These are phyloP conservation scores for Moricandia arvensis DNA, from an alignment of 345 rosid species.

Conservation along the genomic window DNA sequence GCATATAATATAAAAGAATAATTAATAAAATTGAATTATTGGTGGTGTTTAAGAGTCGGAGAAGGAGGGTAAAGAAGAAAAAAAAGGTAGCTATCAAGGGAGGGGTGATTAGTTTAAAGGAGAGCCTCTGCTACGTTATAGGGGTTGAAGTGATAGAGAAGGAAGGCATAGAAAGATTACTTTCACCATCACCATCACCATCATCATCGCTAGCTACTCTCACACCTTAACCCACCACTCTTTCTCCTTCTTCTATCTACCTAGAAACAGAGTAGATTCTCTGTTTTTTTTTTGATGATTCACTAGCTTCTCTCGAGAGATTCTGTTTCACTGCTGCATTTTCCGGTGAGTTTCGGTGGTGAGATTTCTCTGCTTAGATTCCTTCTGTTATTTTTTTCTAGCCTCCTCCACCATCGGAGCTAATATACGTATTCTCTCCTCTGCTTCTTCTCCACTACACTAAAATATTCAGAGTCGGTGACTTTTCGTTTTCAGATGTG, in stretches of 20 bases:
- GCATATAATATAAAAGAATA: no score
- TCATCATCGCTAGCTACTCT: slow-evolving; percentile 36
- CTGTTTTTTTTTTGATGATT: slow-evolving; percentile 1
- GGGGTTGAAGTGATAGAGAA: slow-evolving; percentile 40
- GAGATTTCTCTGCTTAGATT: neutral
- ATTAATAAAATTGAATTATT: neutral
- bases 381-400: neutral
- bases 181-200: slow-evolving; percentile 31
- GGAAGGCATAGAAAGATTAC: slow-evolving; percentile 24
- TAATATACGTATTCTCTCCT: neutral
- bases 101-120: slow-evolving; percentile 36
- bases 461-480: slow-evolving; percentile 30
- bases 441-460: slow-evolving; percentile 4
- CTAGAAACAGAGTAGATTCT: slow-evolving; percentile 26
- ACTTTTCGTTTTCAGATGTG: slow-evolving; percentile 19
- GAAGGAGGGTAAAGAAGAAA: neutral
- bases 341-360: slow-evolving; percentile 22
- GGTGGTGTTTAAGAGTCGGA: slow-evolving; percentile 6
- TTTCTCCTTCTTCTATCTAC: neutral
- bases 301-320: neutral
- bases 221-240: slow-evolving; percentile 34
- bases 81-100: neutral
- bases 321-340: slow-evolving; percentile 33
- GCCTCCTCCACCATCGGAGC: neutral
- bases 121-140: slow-evolving; percentile 40